These are phyloP conservation scores for Syzygium jambos DNA, from an alignment of 345 rosid genomes.

Conservation along the genomic window DNA sequence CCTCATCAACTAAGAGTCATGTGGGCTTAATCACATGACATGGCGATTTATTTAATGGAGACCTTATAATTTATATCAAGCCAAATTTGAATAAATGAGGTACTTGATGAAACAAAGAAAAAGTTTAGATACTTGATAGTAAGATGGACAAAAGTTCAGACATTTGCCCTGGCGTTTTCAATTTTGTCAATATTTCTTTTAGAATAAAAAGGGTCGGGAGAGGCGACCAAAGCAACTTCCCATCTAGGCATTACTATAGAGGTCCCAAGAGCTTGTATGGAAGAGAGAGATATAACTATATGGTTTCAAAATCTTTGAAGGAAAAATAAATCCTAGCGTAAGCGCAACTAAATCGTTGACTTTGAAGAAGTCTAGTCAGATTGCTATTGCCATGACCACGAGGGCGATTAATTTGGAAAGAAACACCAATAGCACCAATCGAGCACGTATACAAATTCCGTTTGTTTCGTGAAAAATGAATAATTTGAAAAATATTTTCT, in stretches of 20 bases:
- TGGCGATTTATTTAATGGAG: background rate
- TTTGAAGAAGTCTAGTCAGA: background rate
- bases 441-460: accelerated
- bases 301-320: background rate
- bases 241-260: background rate
- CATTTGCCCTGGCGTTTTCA: background rate
- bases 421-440: background rate
- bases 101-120: too few relatives aligned
- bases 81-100: background rate
- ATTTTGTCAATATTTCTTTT: background rate
- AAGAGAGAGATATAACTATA: background rate
- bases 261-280: background rate
- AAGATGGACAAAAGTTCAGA: background rate
- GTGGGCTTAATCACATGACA: background rate
- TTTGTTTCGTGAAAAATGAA: too few relatives aligned
- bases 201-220: background rate
- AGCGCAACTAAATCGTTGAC: background rate
- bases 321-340: background rate
- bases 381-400: background rate
- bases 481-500: too few relatives aligned
- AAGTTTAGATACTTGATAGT: too few relatives aligned
- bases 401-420: background rate
- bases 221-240: background rate
- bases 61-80: background rate
- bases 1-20: background rate